phyloP scores from a whole-genome alignment of 306 rosid species.

The Cucurbita ficifolia region DNA sequence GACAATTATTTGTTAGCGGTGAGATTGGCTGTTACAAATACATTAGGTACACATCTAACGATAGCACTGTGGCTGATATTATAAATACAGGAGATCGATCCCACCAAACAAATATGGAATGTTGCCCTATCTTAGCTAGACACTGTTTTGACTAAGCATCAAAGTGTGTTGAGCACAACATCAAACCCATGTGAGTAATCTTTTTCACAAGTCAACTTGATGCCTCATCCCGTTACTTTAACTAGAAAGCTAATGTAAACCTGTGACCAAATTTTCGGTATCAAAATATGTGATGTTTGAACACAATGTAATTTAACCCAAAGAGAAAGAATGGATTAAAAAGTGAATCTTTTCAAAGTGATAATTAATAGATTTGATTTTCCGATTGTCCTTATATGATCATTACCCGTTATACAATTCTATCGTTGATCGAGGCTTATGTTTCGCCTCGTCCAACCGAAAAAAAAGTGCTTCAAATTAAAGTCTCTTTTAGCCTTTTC shows the following conservation, averaged over 20 bases:
- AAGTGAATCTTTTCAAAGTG: neutral
- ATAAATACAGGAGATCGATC: no score
- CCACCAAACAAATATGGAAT: no score
- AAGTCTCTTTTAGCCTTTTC: neutral
- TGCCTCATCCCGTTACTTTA: no score
- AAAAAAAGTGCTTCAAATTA: neutral
- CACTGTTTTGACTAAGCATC: no score
- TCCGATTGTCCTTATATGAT: neutral
- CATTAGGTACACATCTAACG: no score
- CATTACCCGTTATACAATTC: neutral
- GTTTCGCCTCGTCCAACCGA: neutral
- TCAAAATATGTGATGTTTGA: neutral
- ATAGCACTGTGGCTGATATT: no score
- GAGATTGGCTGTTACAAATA: no score
- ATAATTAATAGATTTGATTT: neutral
- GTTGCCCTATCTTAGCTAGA: no score
- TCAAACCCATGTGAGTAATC: neutral
- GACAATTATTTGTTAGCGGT: no score
- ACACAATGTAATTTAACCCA: neutral
- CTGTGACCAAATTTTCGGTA: neutral
- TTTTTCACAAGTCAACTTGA: neutral
- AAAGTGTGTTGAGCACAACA: no score
- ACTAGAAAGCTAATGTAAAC: no score
- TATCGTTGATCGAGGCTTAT: neutral
- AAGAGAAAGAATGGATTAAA: neutral